A percentile compares a stretch with the other conserved stretches of the same genome.
These are phyloP conservation scores for Sextonia rubra DNA, from an alignment of 164 flowering plant genomes.

Conservation along the genomic window DNA sequence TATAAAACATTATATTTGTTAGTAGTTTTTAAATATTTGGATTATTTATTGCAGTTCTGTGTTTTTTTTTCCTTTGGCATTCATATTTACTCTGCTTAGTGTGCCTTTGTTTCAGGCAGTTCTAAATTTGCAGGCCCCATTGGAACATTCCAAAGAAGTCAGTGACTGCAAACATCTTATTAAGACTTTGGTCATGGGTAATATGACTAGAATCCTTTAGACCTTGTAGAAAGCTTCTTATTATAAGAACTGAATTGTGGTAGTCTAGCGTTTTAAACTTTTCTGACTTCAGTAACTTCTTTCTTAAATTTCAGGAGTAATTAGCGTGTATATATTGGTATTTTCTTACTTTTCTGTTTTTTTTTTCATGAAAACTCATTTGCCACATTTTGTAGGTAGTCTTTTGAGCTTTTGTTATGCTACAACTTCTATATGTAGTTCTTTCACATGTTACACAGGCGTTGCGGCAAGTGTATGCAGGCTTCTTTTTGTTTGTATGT, in stretches of 20 bases:
- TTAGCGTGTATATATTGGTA: not conserved
- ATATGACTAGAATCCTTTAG: constrained; percentile 3
- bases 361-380: not conserved
- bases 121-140: constrained; percentile 78
- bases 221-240: not conserved
- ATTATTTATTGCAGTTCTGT: too few relatives aligned
- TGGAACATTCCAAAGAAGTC: constrained; percentile 93
- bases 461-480: too few relatives aligned
- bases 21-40: too few relatives aligned
- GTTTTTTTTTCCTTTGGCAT: not conserved
- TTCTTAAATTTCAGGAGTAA: not conserved
- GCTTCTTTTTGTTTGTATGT: too few relatives aligned
- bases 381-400: not conserved
- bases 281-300: not conserved
- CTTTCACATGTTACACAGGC: too few relatives aligned
- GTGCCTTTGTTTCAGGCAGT: constrained; percentile 71
- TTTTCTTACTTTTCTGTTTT: not conserved
- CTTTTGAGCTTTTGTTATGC: not conserved
- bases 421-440: too few relatives aligned
- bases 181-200: constrained; percentile 98
- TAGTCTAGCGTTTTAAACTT: not conserved
- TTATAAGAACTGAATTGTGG: not conserved
- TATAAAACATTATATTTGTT: too few relatives aligned
- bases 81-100: not conserved
- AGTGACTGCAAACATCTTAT: constrained; percentile 91